phyloP scores from a whole-genome alignment of 2,329 filamentous ascomycete species.

The Aureobasidium sp. region DNA sequence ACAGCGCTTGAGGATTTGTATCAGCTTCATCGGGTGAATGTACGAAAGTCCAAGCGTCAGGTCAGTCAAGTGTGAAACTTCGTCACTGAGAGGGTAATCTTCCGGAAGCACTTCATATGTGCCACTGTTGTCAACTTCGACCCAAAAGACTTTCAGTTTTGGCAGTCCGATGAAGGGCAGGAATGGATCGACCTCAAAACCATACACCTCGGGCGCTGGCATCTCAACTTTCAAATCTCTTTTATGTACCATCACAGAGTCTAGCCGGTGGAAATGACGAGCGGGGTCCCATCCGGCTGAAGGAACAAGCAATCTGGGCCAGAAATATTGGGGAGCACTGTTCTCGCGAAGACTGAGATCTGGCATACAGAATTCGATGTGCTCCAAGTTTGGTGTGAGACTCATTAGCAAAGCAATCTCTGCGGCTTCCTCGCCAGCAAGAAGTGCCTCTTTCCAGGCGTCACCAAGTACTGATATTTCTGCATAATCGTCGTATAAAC shows the following conservation, averaged over 20 bases:
- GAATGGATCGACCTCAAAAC: background rate
- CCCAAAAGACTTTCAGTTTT: background rate
- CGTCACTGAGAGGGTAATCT: background rate
- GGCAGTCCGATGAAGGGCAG: background rate
- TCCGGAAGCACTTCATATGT: background rate
- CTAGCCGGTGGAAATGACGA: background rate
- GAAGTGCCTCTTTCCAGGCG: background rate
- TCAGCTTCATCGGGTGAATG: background rate
- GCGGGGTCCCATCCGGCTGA: background rate
- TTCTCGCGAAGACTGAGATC: background rate
- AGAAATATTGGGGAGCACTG: background rate
- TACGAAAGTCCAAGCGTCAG: background rate
- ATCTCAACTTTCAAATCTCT: background rate
- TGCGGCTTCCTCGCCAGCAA: background rate
- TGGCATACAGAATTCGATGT: background rate
- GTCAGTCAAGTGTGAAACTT: background rate
- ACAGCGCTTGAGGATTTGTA: background rate
- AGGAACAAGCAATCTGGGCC: background rate
- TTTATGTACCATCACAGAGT: background rate
- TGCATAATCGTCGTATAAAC: background rate
- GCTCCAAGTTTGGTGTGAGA: constrained; percentile 4
- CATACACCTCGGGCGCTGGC: background rate
- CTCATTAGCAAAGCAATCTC: background rate
- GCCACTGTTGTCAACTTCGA: background rate
- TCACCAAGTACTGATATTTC: background rate